These are phyloP conservation scores for Tetracentron sinense DNA, from an alignment of 164 flowering plant genomes.

Conservation along the genomic window DNA sequence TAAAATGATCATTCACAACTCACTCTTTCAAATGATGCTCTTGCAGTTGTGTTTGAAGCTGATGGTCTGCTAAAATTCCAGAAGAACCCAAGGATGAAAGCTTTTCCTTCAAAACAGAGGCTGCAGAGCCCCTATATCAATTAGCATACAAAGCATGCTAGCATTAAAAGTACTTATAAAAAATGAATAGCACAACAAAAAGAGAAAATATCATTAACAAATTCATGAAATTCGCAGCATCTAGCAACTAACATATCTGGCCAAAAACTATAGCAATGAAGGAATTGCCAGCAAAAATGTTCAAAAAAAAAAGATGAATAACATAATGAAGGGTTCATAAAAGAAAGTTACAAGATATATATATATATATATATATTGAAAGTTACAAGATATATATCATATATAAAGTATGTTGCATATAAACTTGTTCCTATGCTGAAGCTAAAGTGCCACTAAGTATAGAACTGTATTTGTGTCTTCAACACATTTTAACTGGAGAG, in stretches of 20 bases:
- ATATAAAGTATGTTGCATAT: too few species aligned
- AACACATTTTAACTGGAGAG: too few species aligned
- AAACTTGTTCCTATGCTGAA: too few species aligned
- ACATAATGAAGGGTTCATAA: too few species aligned
- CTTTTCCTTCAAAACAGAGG: constrained; percentile 93
- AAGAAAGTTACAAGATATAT: too few species aligned
- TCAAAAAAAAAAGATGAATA: too few species aligned
- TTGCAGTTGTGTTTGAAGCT: constrained; percentile 92
- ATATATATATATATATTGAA: too few species aligned
- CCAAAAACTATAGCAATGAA: too few species aligned
- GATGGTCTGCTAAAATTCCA: constrained; percentile 96
- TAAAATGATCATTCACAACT: constrained; percentile 22
- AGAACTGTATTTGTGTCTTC: too few species aligned
- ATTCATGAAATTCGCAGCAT: not conserved
- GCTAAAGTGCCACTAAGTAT: too few species aligned
- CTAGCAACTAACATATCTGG: not conserved
- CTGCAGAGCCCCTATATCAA: constrained; percentile 43
- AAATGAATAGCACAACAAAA: not conserved
- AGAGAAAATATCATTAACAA: not conserved
- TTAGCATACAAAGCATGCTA: constrained; percentile 4
- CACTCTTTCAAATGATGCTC: constrained; percentile 94
- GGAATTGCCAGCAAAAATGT: too few species aligned
- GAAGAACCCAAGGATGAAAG: constrained; percentile 91
- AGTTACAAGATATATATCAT: too few species aligned
- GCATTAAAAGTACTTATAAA: not conserved